phyloP scores from a whole-genome alignment of 2,329 filamentous ascomycete species.

The Cladosporium phlei region DNA sequence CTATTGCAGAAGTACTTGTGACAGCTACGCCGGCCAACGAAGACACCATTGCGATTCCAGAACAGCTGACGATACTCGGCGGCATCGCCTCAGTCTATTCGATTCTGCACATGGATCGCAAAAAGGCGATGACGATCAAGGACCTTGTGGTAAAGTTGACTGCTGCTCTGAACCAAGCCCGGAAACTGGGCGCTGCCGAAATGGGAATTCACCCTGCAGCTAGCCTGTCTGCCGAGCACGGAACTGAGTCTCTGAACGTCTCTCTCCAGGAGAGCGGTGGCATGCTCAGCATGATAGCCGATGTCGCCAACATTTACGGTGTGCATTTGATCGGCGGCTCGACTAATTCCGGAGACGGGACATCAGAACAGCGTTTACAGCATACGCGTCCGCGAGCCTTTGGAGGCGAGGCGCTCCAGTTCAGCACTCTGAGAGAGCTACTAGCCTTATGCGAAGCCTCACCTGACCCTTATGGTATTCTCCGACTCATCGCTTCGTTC shows the following conservation, averaged over 20 bases:
- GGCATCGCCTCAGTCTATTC: conserved; percentile 86
- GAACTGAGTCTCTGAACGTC: conserved; percentile 13
- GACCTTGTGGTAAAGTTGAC: conserved; percentile 81
- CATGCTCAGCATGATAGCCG: conserved; percentile 23
- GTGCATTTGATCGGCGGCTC: conserved; percentile 15
- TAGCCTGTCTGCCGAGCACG: conserved; percentile 68
- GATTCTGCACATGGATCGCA: conserved; percentile 72
- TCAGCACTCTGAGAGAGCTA: conserved; percentile 82
- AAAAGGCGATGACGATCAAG: conserved; percentile 84
- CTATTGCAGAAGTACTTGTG: conserved; percentile 21
- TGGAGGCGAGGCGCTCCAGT: conserved; percentile 74
- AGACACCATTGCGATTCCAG: conserved; percentile 33
- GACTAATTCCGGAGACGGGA: background rate
- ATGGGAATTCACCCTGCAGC: conserved; percentile 92
- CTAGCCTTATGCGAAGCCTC: conserved; percentile 91
- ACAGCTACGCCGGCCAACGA: conserved; percentile 22
- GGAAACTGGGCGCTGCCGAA: conserved; percentile 90
- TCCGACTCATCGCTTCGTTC: conserved; percentile 79
- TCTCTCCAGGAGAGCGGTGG: conserved; percentile 22
- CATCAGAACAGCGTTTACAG: background rate
- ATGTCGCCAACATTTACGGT: conserved; percentile 26
- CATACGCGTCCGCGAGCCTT: conserved; percentile 42
- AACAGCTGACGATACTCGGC: conserved; percentile 65
- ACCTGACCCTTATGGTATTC: conserved; percentile 84
- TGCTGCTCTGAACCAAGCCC: conserved; percentile 79